Evolutionary conservation across 495 filamentous ascomycete species (phyloP).

Genomic region (Neurospora discreta): DNA sequence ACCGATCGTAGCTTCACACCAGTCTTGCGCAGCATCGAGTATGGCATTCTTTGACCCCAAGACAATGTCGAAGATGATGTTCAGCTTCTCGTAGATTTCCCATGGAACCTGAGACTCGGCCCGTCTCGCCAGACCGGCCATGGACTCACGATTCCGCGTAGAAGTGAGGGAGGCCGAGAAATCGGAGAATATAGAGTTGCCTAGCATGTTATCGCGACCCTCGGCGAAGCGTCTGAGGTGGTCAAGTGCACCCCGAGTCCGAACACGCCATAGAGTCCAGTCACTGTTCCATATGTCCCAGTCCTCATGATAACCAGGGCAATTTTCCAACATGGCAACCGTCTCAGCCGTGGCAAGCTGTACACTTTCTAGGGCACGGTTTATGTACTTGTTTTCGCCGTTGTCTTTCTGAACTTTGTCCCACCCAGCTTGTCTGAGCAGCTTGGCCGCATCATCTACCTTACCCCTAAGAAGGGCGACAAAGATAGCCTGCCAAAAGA

Average conservation of each 20-base stretch:
- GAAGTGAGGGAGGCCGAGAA: constrained; percentile 11
- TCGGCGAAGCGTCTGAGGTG: constrained; percentile 67
- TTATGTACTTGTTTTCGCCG: constrained; percentile 53
- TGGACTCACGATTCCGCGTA: constrained; percentile 21
- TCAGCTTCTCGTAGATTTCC: constrained; percentile 71
- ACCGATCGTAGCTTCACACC: constrained; percentile 74
- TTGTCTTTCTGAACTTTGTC: constrained; percentile 44
- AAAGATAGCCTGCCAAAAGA: constrained; percentile 74
- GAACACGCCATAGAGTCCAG: constrained; percentile 68
- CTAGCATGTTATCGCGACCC: constrained; percentile 41
- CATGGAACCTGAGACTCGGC: constrained; percentile 77
- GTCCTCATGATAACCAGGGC: constrained; percentile 52
- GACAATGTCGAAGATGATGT: constrained; percentile 61
- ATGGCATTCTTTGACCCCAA: constrained; percentile 61
- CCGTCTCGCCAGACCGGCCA: constrained; percentile 51
- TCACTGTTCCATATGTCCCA: constrained; percentile 70
- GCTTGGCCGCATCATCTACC: constrained; percentile 45
- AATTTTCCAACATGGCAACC: constrained; percentile 53
- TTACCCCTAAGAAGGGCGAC: constrained; percentile 58
- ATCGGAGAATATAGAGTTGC: constrained; percentile 28
- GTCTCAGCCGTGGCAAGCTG: constrained; percentile 55
- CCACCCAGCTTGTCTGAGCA: constrained; percentile 66
- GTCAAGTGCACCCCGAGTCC: constrained; percentile 50
- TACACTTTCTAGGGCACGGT: constrained; percentile 60
- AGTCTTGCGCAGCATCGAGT: constrained; percentile 60